Base-by-base conservation (phyloP, 2,329 filamentous ascomycete species). In the Daldinia sp. region DNA sequence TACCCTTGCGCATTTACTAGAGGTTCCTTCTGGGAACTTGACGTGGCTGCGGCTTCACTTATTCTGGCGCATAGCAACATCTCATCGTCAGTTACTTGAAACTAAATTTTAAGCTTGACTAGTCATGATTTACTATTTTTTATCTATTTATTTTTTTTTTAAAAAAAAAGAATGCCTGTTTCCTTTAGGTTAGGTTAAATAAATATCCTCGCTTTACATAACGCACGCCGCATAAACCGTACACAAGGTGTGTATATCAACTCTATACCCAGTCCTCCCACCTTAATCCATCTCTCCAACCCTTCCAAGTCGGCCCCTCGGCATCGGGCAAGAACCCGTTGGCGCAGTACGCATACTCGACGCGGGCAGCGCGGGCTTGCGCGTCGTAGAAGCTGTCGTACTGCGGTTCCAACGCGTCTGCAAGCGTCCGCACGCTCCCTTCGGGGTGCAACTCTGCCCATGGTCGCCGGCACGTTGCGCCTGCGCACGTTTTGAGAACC, bases 401-500 rank as follows among this genome's bases (percentile, higher is more conserved):
- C 0, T 63, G 65, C 1, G 64, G n/a, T 3, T 73, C 63, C 59
- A 85, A 65, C 1, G 82, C 82, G 30, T 83, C 80, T 1, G 66
- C 68, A 1, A 85, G 71, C 8, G 71, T 79, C 15, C 68, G 68
- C 0, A 85, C 81, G 29, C 76, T 68, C 0, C 80, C 80, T 3
- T 70, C 71, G 3, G 82, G 81, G 63, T 84, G 82, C 2, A 85
- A 72, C 11, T 77, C 75, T 1, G 71, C 68, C 83, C 83, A 85
- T 1, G 83, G 83, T 15, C 78, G 67, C 3, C 77, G 73, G 61
- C 83, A 85, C 0, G 75, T 71, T 2, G 69, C 61, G 0, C 75
- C 79, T 53, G 78, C 77, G 71, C 83, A 85, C 3, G 81, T 81
- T 69, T 85, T 85, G 3, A 82, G 75, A 0, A 83, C 79, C 49